Evolutionary conservation across 2,329 filamentous ascomycete species (phyloP).

Genomic region (Trichophyton benhamiae): DNA sequence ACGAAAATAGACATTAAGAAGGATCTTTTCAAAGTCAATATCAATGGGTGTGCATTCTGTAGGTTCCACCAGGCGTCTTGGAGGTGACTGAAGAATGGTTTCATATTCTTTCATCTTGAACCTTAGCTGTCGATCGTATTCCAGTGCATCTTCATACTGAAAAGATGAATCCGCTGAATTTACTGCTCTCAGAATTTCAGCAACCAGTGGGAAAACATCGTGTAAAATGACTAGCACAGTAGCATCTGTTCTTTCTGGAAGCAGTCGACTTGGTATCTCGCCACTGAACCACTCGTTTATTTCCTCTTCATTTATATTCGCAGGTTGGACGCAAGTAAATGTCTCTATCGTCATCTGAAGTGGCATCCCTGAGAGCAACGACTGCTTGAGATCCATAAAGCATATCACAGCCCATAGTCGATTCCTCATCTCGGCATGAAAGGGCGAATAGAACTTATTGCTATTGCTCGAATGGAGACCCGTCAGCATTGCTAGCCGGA

Average conservation of each 20-base stretch:
- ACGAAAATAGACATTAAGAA: slow-evolving; percentile 16
- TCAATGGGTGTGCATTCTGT: neutral
- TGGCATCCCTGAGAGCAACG: slow-evolving; percentile 25
- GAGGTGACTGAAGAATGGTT: neutral
- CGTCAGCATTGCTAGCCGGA: slow-evolving; percentile 30
- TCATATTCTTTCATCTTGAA: slow-evolving; percentile 1
- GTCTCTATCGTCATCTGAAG: slow-evolving; percentile 25
- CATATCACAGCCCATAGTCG: slow-evolving; percentile 24
- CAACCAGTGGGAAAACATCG: slow-evolving; percentile 8
- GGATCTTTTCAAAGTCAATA: neutral
- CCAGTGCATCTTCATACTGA: slow-evolving; percentile 10
- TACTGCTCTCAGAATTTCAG: slow-evolving; percentile 12
- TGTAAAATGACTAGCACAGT: neutral
- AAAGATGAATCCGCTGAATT: slow-evolving; percentile 12
- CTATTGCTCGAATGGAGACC: slow-evolving; percentile 28
- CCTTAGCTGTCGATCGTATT: slow-evolving; percentile 12
- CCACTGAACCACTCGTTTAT: slow-evolving; percentile 13
- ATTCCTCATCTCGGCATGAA: slow-evolving; percentile 19
- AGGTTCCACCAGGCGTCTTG: neutral
- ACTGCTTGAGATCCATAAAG: slow-evolving; percentile 28
- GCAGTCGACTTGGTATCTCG: neutral
- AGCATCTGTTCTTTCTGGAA: neutral
- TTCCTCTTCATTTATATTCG: slow-evolving; percentile 33
- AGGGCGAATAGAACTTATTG: slow-evolving; percentile 11
- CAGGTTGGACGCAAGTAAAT: slow-evolving; percentile 27